phyloP scores from a whole-genome alignment of 2,329 filamentous ascomycete genomes.

The Pyrenochaeta sp. region DNA sequence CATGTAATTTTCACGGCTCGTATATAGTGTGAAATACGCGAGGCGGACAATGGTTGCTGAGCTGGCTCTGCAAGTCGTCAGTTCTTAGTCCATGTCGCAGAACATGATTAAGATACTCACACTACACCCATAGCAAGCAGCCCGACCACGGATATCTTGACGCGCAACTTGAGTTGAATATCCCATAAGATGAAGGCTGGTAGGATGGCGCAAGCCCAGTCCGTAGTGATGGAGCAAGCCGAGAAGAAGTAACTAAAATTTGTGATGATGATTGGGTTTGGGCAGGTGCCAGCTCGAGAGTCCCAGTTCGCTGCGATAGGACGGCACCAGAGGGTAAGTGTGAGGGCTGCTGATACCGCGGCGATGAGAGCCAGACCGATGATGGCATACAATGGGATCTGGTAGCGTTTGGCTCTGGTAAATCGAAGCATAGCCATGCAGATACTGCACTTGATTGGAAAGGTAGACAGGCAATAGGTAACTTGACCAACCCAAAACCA shows the following conservation, averaged over 20 bases:
- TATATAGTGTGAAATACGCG: slow-evolving; percentile 51
- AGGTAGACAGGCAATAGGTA: neutral
- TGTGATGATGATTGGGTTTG: slow-evolving; percentile 22
- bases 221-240: slow-evolving; percentile 14
- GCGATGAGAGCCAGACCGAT: neutral
- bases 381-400: neutral
- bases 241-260: slow-evolving; percentile 43
- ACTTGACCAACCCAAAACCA: too few species aligned
- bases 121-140: slow-evolving; percentile 45
- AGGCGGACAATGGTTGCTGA: slow-evolving; percentile 50
- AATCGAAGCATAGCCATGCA: slow-evolving; percentile 1
- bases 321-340: slow-evolving; percentile 9
- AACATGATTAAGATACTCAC: too few species aligned
- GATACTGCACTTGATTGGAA: neutral
- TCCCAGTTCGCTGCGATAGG: slow-evolving; percentile 17
- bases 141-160: slow-evolving; percentile 48
- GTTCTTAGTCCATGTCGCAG: slow-evolving; percentile 37
- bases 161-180: slow-evolving; percentile 48
- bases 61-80: slow-evolving; percentile 35
- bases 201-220: slow-evolving; percentile 40
- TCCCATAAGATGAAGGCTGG: slow-evolving; percentile 50
- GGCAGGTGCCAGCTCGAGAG: neutral
- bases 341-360: neutral
- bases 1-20: slow-evolving; percentile 48
- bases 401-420: neutral